A percentile compares a stretch with the other conserved stretches of the same genome.
Conservation (phyloP, 2,329 filamentous ascomycete genomes). For the Fusarium torulosum region DNA sequence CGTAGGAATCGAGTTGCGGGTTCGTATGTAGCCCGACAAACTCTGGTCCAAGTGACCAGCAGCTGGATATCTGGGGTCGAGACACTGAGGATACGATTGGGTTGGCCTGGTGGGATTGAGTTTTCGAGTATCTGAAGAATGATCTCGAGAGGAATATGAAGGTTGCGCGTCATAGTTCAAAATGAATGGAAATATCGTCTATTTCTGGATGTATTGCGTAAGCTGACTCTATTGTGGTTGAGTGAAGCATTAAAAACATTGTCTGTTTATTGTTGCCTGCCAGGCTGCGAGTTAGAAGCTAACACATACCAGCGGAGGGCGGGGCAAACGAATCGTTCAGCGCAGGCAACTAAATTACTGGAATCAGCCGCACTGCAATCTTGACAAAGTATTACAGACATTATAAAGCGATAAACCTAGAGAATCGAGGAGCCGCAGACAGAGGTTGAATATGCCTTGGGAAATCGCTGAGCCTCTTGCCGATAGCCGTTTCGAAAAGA, state of each 20-base stretch:
- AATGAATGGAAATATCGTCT: too few relatives aligned
- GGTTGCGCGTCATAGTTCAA: constrained; percentile 4
- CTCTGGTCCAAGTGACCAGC: constrained; percentile 27
- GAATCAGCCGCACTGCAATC: background rate
- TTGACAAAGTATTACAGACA: too few relatives aligned
- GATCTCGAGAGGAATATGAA: constrained; percentile 30
- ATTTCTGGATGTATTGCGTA: background rate
- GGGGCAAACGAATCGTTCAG: background rate
- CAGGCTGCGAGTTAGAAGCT: constrained; percentile 16
- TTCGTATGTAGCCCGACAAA: constrained; percentile 31
- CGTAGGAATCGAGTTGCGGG: constrained; percentile 19
- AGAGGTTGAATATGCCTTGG: too few relatives aligned
- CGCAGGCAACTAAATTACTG: constrained; percentile 15
- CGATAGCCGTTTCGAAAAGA: too few relatives aligned
- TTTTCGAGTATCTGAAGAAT: constrained; percentile 28
- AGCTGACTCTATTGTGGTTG: background rate
- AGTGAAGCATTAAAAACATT: background rate
- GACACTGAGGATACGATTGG: constrained; percentile 20
- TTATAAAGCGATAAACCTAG: too few relatives aligned
- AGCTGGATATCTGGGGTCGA: constrained; percentile 18
- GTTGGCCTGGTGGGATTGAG: constrained; percentile 9
- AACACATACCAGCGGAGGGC: background rate
- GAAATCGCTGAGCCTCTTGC: too few relatives aligned
- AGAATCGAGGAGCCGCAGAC: too few relatives aligned
- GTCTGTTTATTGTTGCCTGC: constrained; percentile 18